A percentile compares a stretch with the other conserved stretches of the same genome.
These are phyloP conservation scores for Macadamia tetraphylla DNA, from an alignment of 164 flowering plant genomes.

Conservation along the genomic window DNA sequence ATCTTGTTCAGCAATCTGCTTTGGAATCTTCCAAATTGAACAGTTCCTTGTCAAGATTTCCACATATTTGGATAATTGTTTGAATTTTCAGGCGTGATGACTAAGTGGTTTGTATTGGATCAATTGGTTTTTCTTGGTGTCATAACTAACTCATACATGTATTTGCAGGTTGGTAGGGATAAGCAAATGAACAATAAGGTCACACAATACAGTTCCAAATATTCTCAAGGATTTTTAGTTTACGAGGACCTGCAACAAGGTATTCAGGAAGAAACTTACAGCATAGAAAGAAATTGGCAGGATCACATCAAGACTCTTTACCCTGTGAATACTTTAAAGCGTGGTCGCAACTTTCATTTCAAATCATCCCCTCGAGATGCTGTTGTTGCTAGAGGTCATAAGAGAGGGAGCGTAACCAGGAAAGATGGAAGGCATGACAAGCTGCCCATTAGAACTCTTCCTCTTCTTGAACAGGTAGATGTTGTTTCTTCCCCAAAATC, in stretches of 20 bases:
- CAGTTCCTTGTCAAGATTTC: background rate
- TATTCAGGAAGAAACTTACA: background rate
- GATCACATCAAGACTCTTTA: conserved; percentile 2
- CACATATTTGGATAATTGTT: background rate
- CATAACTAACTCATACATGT: conserved; percentile 4
- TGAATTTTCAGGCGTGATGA: background rate
- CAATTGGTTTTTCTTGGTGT: background rate
- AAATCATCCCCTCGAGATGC: conserved; percentile 4
- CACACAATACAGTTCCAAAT: background rate
- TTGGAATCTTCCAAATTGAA: background rate
- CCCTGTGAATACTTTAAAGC: conserved; percentile 6
- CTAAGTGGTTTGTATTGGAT: background rate
- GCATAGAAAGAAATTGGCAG: conserved; percentile 1
- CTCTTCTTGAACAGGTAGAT: conserved; percentile 14
- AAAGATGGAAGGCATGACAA: conserved; percentile 3
- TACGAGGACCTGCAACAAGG: background rate
- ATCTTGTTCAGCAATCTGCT: background rate
- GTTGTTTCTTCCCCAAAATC: conserved; percentile 11
- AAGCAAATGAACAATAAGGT: background rate
- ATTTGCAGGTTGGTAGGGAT: conserved; percentile 19
- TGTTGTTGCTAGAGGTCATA: background rate
- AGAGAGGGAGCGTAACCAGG: conserved; percentile 10
- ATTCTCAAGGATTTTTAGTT: conserved; percentile 1
- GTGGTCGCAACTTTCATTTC: background rate
- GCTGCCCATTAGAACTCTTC: conserved; percentile 1